A percentile compares a stretch with the other conserved stretches of the same genome.
Conservation (phyloP, 371 early-diverging fungal species). For the Polyrhizophydium stewartii region DNA sequence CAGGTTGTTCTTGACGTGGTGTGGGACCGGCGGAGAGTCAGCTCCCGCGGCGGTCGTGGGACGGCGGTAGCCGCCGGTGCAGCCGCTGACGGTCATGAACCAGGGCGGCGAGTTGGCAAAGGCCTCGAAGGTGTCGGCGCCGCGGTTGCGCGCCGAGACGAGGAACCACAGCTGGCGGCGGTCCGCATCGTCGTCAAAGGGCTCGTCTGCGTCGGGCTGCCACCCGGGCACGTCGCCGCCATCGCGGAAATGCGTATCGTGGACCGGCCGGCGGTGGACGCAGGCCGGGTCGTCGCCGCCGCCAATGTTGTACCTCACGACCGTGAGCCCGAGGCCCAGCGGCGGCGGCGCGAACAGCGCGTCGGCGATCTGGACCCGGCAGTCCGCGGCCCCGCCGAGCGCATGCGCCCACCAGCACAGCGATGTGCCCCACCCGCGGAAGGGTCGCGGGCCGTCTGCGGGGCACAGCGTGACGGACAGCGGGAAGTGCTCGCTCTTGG, state of each 20-base stretch:
- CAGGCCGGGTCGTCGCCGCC: neutral
- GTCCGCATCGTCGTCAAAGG: neutral
- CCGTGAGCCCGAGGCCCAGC: neutral
- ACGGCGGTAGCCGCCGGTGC: neutral
- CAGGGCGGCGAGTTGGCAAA: constrained; percentile 8
- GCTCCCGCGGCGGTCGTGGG: neutral
- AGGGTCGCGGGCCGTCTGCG: too few species aligned
- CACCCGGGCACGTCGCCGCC: constrained; percentile 1
- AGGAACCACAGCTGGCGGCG: neutral
- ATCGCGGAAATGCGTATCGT: neutral
- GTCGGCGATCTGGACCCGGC: neutral
- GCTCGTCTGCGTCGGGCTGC: neutral
- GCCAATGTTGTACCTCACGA: neutral
- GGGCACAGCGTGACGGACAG: too few species aligned
- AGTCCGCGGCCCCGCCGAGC: neutral
- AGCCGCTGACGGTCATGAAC: neutral
- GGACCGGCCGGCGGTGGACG: neutral
- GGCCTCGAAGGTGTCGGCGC: neutral
- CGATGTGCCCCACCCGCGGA: neutral
- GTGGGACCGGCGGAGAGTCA: too few species aligned
- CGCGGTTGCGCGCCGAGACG: neutral
- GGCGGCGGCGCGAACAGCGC: neutral
- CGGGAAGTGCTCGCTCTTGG: too few species aligned
- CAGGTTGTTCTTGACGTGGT: constrained; percentile 2
- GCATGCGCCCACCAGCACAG: constrained; percentile 3